Base-by-base conservation (phyloP, 768 basidiomycete genomes). In the Tricholoma matsutake region DNA sequence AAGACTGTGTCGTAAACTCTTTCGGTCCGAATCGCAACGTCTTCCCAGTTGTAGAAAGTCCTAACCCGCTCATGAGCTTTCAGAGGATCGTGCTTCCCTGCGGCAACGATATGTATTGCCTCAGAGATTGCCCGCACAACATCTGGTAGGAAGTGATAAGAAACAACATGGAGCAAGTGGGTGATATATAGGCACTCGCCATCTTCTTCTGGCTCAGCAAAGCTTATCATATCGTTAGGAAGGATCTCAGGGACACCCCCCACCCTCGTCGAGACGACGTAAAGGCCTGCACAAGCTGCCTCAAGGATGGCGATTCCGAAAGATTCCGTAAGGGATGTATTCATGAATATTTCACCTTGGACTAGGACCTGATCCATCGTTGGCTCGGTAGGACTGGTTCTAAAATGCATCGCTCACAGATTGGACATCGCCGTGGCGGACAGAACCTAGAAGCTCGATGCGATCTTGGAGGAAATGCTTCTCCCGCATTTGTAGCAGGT, bases 281-380 rank as follows among this genome's bases (percentile, higher is more conserved):
- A 96, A 14, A 98, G 80, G 1, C 97, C 96, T 0, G 94, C 87
- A 64, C 92, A 96, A 0, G 97, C 97, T 0, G 96, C 97, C 77
- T 99, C 97, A 45, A 99, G 83, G 64, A 96, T 95, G n/a, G 91
- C 92, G 64, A 96, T 98, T 0, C 97, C 96, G 65, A 98, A 99
- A 0, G 97, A 85, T 71, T 98, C 97, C 1, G 96, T 98, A 25
- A 98, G 81, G 0, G 94, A 96, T 0, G 97, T 96, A 69, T 96
- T 97, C 79, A 99, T 80, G 75, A 90, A 99, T 62, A 99, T 95
- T 11, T 92, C 82, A 1, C 96, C 97, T 45, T 86, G 86, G 6
- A 80, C 79, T 10, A 99, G 82, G n/a, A 97, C 87, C 93, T 95
- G 16, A 31, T 53, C 64, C 14, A 28, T 16, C 47, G 47, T 39